Evolutionary conservation across 2,329 filamentous ascomycete species (phyloP).

Genomic region (Colletotrichum tabaci): DNA sequence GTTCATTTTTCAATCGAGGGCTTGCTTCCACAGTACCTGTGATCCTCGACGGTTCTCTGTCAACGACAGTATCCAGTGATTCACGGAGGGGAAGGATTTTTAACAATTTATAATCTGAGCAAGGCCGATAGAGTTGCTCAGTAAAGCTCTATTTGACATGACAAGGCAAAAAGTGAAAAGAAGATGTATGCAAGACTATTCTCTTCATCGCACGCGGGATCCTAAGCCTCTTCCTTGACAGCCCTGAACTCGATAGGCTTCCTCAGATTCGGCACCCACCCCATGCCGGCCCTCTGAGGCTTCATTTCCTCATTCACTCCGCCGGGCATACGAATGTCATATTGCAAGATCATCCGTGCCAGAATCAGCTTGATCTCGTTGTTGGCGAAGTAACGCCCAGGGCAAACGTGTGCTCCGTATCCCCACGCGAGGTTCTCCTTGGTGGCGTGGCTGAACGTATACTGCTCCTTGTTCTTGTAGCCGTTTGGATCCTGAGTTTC

Average conservation of each 20-base stretch:
- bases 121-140: too few species aligned
- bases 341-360: constrained; percentile 50
- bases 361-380: constrained; percentile 54
- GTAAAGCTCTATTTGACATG: neutral
- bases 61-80: too few species aligned
- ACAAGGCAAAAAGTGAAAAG: neutral
- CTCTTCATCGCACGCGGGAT: accelerated
- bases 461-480: constrained; percentile 39
- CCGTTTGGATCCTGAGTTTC: constrained; percentile 12
- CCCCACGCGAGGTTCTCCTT: constrained; percentile 52
- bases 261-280: constrained; percentile 12
- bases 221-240: neutral
- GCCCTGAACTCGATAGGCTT: constrained; percentile 21
- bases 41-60: too few species aligned
- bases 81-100: too few species aligned
- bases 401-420: constrained; percentile 54
- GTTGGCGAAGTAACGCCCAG: constrained; percentile 55
- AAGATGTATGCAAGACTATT: neutral
- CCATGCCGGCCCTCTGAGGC: constrained; percentile 23
- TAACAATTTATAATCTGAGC: too few species aligned
- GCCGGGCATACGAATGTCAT: constrained; percentile 45
- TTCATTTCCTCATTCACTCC: constrained; percentile 26
- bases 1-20: too few species aligned
- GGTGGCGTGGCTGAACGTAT: constrained; percentile 56
- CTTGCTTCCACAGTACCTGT: too few species aligned